A percentile compares a stretch with the other conserved stretches of the same genome.
These are phyloP conservation scores for Populus hybrid DNA, from an alignment of 441 rosid genomes.

Conservation along the genomic window DNA sequence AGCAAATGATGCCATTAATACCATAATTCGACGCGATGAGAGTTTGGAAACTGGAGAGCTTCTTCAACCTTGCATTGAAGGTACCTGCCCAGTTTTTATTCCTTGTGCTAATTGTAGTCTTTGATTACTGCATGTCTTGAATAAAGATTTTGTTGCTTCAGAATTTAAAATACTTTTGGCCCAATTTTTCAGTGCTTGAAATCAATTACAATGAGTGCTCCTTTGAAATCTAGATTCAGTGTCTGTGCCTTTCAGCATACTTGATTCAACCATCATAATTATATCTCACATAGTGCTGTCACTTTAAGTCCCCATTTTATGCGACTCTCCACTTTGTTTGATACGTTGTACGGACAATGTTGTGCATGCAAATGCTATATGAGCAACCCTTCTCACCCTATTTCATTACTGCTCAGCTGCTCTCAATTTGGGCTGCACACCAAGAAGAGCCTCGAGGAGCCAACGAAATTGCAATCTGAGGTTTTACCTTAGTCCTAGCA, in stretches of 20 bases:
- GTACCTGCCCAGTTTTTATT: slow-evolving; percentile 27
- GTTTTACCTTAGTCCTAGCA: slow-evolving; percentile 63
- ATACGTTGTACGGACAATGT: neutral
- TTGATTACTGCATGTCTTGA: neutral
- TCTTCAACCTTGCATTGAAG: slow-evolving; percentile 99
- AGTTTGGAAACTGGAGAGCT: slow-evolving; percentile 78
- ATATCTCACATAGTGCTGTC: neutral
- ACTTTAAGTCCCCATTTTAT: neutral
- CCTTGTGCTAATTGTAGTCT: slow-evolving; percentile 4
- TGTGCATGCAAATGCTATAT: neutral
- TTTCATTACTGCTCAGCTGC: neutral
- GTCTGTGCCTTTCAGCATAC: neutral
- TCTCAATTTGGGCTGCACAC: slow-evolving; percentile 67
- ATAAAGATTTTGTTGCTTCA: neutral
- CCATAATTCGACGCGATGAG: slow-evolving; percentile 81
- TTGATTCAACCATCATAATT: slow-evolving; percentile 2
- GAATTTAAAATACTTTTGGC: neutral
- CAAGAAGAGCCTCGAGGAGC: slow-evolving; percentile 90
- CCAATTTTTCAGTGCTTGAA: slow-evolving; percentile 1
- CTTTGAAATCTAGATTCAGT: neutral
- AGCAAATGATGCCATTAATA: slow-evolving; percentile 81
- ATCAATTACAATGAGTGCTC: neutral
- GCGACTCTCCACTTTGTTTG: neutral
- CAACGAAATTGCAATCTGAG: slow-evolving; percentile 72
- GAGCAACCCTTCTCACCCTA: slow-evolving; percentile 7